These are phyloP conservation scores for Fusarium nodosum DNA, from an alignment of 2,329 filamentous ascomycete genomes.

Conservation along the genomic window DNA sequence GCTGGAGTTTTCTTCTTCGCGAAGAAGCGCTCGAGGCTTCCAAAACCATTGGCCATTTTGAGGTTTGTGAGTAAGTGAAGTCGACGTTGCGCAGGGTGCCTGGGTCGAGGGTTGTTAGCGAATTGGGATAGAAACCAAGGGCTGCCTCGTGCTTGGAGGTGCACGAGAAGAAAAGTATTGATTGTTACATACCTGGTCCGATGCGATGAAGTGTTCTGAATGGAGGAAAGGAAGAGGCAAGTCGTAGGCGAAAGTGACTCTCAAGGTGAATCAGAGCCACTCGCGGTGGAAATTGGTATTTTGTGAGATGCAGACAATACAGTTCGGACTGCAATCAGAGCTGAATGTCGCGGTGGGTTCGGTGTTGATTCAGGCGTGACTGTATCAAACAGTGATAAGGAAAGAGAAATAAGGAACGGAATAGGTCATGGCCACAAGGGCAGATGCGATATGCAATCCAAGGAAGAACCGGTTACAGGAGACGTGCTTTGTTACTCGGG, in stretches of 20 bases:
- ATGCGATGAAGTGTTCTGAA: slow-evolving; percentile 16
- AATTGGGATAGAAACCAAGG: slow-evolving; percentile 23
- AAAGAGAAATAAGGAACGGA: slow-evolving; percentile 5
- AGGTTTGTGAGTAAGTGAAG: slow-evolving; percentile 39
- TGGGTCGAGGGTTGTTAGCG: slow-evolving; percentile 45
- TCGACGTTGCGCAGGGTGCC: slow-evolving; percentile 45
- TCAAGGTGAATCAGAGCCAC: slow-evolving; percentile 42
- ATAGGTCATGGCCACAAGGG: slow-evolving; percentile 35
- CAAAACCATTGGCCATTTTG: slow-evolving; percentile 63
- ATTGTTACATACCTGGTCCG: slow-evolving; percentile 39
- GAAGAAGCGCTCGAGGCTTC: slow-evolving; percentile 67
- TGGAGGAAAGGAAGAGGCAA: slow-evolving; percentile 22
- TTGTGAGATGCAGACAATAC: slow-evolving; percentile 32
- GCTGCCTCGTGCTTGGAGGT: slow-evolving; percentile 22
- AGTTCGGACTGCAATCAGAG: slow-evolving; percentile 28
- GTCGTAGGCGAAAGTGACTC: slow-evolving; percentile 27
- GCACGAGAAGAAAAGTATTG: slow-evolving; percentile 27
- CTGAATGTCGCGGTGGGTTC: slow-evolving; percentile 27
- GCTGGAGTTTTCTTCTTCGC: slow-evolving; percentile 57
- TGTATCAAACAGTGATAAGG: slow-evolving; percentile 42
- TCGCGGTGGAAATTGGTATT: slow-evolving; percentile 33
- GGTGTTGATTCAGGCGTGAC: slow-evolving; percentile 34
- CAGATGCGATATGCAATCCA: slow-evolving; percentile 1
- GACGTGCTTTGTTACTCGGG: slow-evolving; percentile 6
- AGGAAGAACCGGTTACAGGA: slow-evolving; percentile 1